Evolutionary conservation across 2,329 filamentous ascomycete species (phyloP), one percentile per base, ranked within the genome.

Genomic region (Nemania serpens): DNA sequence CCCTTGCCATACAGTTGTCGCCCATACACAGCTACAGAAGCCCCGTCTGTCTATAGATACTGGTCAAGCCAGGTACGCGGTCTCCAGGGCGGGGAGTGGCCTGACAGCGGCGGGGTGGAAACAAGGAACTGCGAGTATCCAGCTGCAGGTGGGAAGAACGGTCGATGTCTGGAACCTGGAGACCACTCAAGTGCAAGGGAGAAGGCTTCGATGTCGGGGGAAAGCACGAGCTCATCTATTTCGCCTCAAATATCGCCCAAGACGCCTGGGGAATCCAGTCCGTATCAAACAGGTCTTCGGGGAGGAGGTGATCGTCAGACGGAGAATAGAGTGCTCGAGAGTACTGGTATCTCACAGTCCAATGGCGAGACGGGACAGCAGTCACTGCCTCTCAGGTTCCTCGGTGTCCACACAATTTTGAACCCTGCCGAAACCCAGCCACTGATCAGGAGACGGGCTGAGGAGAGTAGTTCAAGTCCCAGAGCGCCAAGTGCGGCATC

Each of bases 191-290:
- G 77, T 75, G 78, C 76, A 81, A 82, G 83, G 80, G 83, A 84
- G 77, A 80, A 81, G 82, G 78, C 78, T 79, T 82, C 84, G 79
- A 88, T 88, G 86, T 87, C 84, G 79, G 82, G 80, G 78, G 81
- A 79, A 71, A 75, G 81, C 81, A 79, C 78, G 76, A 78, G 82
- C 82, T 80, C 77, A 74, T 80, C 83, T 80, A 76, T 78, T 74
- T 82, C 83, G 76, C 81, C 78, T 72, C 79, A 75, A 69, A 75
- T 77, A 66, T 78, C 79, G 66, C 77, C 74, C 69, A 81, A 80
- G 57, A 77, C 81, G 63, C 68, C 75, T 63, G 72, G 73, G 71
- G 74, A 75, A 66, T 68, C 66, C 18, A 70, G 66, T 37, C 64
- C 66, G 12, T 61, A 66, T 50, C 75, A 70, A 54, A 71, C 67